Evolutionary conservation across 257 asterid genomes (phyloP), one percentile per base, ranked within the genome.

Genomic region (Fraxinus pennsylvanica): DNA sequence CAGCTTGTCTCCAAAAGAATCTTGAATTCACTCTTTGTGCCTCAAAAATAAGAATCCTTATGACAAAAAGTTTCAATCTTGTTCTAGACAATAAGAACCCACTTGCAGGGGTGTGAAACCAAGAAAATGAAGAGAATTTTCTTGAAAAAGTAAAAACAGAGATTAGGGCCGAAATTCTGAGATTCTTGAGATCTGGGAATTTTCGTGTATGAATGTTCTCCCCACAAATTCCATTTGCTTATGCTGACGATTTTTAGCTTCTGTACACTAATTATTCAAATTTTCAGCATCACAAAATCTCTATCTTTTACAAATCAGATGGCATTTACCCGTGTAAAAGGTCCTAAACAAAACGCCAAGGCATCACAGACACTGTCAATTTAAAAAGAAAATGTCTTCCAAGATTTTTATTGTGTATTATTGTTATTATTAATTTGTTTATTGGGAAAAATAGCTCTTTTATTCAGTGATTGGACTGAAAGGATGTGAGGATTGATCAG

Each of bases 161-260:
- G 81, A 77, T 66, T 73, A 72, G 68, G 74, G 82, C 87, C 82
- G 90, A 83, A 86, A 89, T 83, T 89, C 86, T 76, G 85, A 71
- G 47, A 81, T 84, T 81, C 86, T 90, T 82, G 97, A 92, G 96
- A 94, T 91, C 92, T 88, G 94, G 81, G 89, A 87, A 81, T 81
- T 76, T 63, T 78, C 77, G 83, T 38, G 84, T 54, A 85, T 78
- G 91, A 87, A 85, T 47, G 79, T 71, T 83, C 82, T 86, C 86
- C 88, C 87, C 80, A 79, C 87, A 80, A 81, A 84, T 89, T 88
- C 91, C 77, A 78, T 77, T 80, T 80, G 87, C 87, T 80, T 61
- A 75, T 15, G 79, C 73, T 57, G 25, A 72, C 66, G 27, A 57
- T 68, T 57, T 74, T 52, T 17, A 73, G 79, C 83, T 71, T 47